Percentiles rank a stretch among this genome's conserved stretches.
Evolutionary conservation across 257 asterid genomes (phyloP).

Genomic region (Verbascum thapsus): DNA sequence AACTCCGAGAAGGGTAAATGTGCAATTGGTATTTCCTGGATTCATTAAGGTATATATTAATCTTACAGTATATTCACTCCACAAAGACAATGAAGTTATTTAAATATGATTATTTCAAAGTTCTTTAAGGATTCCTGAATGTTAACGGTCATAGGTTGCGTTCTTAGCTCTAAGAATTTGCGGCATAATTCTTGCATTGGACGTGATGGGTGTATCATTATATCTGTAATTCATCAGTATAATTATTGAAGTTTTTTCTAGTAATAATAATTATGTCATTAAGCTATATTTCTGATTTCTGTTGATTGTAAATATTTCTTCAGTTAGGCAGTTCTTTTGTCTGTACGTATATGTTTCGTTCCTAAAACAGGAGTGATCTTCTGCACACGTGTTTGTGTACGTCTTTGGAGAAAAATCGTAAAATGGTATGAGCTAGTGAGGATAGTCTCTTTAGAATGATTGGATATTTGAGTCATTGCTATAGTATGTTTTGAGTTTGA

Average conservation of each 20-base stretch:
- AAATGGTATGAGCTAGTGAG: no score
- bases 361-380: no score
- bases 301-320: not conserved
- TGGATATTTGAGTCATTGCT: no score
- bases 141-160: not conserved
- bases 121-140: constrained; percentile 18
- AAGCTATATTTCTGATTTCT: not conserved
- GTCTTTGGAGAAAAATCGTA: no score
- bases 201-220: not conserved
- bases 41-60: constrained; percentile 17
- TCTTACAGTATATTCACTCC: constrained; percentile 16
- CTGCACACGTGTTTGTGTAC: no score
- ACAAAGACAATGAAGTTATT: constrained; percentile 12
- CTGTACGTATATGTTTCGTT: no score
- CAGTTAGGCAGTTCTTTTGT: not conserved
- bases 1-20: no score
- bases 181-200: constrained; percentile 24
- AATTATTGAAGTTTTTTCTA: not conserved
- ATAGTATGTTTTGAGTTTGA: no score
- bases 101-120: constrained; percentile 19
- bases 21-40: constrained; percentile 16
- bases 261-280: not conserved
- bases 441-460: no score
- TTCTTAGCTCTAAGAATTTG: constrained; percentile 1
- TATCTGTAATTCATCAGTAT: constrained; percentile 5